Conservation (phyloP, 192 early-diverging fungal species). For the Umbelopsis sp. region DNA sequence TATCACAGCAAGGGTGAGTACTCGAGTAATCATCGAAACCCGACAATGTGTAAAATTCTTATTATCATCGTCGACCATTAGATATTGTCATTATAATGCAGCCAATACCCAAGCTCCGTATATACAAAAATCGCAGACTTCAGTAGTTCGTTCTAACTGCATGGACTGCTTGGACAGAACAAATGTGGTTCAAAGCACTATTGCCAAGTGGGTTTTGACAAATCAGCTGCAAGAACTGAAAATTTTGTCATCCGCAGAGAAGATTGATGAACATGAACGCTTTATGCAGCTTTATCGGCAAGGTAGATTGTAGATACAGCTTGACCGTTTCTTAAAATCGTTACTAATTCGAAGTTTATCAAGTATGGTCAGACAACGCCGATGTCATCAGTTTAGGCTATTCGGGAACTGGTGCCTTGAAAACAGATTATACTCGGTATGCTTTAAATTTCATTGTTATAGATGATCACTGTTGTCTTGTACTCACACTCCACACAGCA, state of each 20-base stretch:
- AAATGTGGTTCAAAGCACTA: slow-evolving; percentile 95
- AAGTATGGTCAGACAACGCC: slow-evolving; percentile 97
- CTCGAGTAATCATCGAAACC: neutral
- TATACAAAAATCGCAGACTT: slow-evolving; percentile 61
- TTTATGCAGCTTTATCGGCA: slow-evolving; percentile 13
- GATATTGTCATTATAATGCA: slow-evolving; percentile 58
- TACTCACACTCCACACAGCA: slow-evolving; percentile 44
- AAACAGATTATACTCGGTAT: slow-evolving; percentile 93
- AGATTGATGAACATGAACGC: neutral
- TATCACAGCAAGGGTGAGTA: slow-evolving; percentile 54
- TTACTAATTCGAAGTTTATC: slow-evolving; percentile 8
- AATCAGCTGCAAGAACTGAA: slow-evolving; percentile 58
- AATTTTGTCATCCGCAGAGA: neutral
- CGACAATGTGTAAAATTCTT: neutral
- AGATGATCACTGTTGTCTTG: neutral
- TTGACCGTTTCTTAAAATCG: too few species aligned
- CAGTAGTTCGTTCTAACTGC: slow-evolving; percentile 94
- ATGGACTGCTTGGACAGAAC: slow-evolving; percentile 99
- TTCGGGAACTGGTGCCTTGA: slow-evolving; percentile 93
- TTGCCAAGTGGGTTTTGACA: slow-evolving; percentile 76
- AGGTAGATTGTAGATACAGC: neutral
- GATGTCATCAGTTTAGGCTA: slow-evolving; percentile 89
- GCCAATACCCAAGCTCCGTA: slow-evolving; percentile 34
- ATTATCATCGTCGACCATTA: slow-evolving; percentile 27
- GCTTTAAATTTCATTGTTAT: neutral